These are phyloP conservation scores for Pseudonitzschia multiseries DNA, from an alignment of 108 stramenopile genomes.

Conservation along the genomic window DNA sequence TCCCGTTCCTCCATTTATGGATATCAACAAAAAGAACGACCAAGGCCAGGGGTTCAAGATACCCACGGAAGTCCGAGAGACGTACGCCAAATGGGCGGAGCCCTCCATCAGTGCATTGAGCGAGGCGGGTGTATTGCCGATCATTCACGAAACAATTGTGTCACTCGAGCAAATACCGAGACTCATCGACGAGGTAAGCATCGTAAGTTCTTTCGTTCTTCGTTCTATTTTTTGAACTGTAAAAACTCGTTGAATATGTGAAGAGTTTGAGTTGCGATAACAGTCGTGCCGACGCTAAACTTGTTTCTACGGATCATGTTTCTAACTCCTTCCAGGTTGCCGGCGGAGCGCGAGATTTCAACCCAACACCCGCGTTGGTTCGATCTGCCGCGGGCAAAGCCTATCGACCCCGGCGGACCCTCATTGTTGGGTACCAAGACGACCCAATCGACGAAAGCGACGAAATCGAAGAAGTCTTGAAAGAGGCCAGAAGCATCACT, in stretches of 20 bases:
- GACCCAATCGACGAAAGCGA: conserved; percentile 90
- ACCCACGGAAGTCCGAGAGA: conserved; percentile 53
- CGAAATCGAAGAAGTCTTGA: conserved; percentile 74
- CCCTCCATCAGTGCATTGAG: conserved; percentile 51
- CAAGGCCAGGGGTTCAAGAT: conserved; percentile 32
- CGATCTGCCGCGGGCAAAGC: conserved; percentile 72
- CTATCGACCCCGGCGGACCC: conserved; percentile 85
- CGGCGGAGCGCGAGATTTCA: conserved; percentile 83
- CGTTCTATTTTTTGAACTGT: too few species aligned
- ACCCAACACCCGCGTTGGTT: conserved; percentile 75
- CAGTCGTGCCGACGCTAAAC: too few species aligned
- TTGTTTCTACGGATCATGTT: too few species aligned
- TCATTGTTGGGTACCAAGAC: conserved; percentile 82
- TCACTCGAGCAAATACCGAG: conserved; percentile 89
- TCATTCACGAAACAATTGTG: conserved; percentile 69
- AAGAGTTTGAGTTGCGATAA: too few species aligned
- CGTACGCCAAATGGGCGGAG: conserved; percentile 40
- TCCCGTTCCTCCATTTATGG: conserved; percentile 7
- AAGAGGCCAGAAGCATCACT: conserved; percentile 81
- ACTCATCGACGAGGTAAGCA: conserved; percentile 76
- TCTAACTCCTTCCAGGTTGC: too few species aligned
- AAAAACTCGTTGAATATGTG: too few species aligned
- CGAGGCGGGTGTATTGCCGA: conserved; percentile 57
- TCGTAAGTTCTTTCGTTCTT: conserved; percentile 1
- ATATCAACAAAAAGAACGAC: not conserved